Conservation (phyloP, 2,329 filamentous ascomycete species). For the Hymenotorrendiella dingleyae region DNA sequence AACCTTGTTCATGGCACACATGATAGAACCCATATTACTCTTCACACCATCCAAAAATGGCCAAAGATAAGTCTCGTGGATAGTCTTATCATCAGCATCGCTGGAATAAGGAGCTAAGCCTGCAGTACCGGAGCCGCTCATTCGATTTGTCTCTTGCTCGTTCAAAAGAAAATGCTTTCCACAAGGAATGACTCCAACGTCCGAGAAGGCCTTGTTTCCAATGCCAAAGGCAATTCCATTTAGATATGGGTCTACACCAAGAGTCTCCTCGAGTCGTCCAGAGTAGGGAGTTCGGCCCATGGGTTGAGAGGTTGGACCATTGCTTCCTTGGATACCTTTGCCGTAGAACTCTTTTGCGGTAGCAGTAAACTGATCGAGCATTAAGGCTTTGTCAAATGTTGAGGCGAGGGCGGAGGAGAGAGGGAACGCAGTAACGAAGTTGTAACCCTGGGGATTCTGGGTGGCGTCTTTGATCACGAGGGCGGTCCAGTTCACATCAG, state of each 20-base stretch:
- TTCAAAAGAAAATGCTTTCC: constrained; percentile 19
- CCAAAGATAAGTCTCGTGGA: constrained; percentile 77
- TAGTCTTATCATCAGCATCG: constrained; percentile 59
- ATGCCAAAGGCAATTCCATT: constrained; percentile 20
- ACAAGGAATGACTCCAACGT: constrained; percentile 13
- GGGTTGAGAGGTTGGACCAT: constrained; percentile 13
- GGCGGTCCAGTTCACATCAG: constrained; percentile 15
- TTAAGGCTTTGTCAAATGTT: constrained; percentile 14
- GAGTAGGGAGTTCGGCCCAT: constrained; percentile 16
- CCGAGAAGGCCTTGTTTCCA: constrained; percentile 10
- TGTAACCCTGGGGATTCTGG: constrained; percentile 14
- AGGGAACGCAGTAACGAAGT: constrained; percentile 13
- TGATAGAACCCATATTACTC: constrained; percentile 10
- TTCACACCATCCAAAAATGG: constrained; percentile 11
- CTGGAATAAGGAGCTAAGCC: constrained; percentile 9
- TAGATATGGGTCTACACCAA: constrained; percentile 15
- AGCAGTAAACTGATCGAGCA: constrained; percentile 14
- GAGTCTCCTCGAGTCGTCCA: constrained; percentile 13
- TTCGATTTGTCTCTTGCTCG: constrained; percentile 18
- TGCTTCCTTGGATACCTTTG: constrained; percentile 12
- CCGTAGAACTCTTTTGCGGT: constrained; percentile 14
- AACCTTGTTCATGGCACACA: constrained; percentile 16
- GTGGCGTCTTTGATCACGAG: constrained; percentile 11
- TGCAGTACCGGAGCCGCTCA: constrained; percentile 12
- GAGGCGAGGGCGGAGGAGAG: constrained; percentile 9